Base-by-base conservation (phyloP, 768 basidiomycete genomes). In the Phaeotremella fagi region DNA sequence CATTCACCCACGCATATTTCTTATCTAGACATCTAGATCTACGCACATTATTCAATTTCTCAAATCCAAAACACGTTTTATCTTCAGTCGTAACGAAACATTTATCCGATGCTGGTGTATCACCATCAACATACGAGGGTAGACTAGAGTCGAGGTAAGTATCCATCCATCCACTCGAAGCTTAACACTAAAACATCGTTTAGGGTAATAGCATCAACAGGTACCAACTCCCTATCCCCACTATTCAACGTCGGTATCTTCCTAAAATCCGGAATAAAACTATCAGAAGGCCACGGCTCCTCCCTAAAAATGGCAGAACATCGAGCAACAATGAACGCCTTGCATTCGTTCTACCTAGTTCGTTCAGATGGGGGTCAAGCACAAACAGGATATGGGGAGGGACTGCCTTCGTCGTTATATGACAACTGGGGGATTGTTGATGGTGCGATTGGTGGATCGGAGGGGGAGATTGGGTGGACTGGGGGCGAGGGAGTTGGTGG, bases 221-320 rank as follows among this genome's bases (percentile, higher is more conserved):
- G 95, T 68, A 85, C 91, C 42, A 84, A 83, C 61, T 87, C 89
- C 1, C 87, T 88, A 63, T 85, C 90, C 2, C 92, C 95, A 1
- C 81, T 92, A 33, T 99, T 87, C 73, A 86, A 95, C n/a, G 86
- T 94, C n/a, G 95, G 90, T 16, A 86, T 95, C 54, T 98, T 82
- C 60, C 72, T 88, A 84, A 22, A 90, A 84, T 35, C 79, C 76
- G 53, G 88, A 82, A 41, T 71, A 71, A 82, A 95, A 75, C 82
- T 99, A 1, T 90, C 92, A 4, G 92, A 99, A 75, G 91, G 92
- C 14, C 90, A 92, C 68, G 95, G 95, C 48, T 85, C 83, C 61
- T 91, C 88, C 2, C 77, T 97, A 50, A 85, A 82, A 73, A 98
- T 98, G 94, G 90, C 90, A 15, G 90, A 97, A 75, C 92, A 82